Conservation (phyloP, 306 rosid genomes). For the Fagus sylvatica region DNA sequence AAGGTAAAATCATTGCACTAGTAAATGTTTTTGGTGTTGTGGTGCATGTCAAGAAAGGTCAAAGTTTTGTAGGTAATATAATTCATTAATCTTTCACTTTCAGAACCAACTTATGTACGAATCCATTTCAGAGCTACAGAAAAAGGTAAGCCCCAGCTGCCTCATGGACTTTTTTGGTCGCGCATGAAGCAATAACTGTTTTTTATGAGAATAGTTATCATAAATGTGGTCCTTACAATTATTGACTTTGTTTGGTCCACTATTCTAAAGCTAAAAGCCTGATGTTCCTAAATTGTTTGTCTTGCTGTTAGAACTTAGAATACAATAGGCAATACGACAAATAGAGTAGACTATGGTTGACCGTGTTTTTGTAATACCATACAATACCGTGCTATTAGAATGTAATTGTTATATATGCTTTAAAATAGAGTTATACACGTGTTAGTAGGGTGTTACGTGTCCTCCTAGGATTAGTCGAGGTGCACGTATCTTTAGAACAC, state of each 20-base stretch:
- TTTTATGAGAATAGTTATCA: not conserved
- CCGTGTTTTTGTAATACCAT: no score
- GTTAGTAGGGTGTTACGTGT: no score
- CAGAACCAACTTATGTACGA: constrained; percentile 89
- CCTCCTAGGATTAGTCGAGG: no score
- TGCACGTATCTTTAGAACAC: no score
- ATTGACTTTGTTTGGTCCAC: not conserved
- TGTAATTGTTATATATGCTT: no score
- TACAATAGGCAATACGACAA: no score
- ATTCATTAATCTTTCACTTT: not conserved
- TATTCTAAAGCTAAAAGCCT: not conserved
- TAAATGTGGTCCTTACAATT: not conserved
- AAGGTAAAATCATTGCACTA: constrained; percentile 48
- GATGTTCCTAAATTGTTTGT: no score
- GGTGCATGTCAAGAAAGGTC: not conserved
- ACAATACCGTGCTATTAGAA: no score
- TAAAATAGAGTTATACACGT: no score
- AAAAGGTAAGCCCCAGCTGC: constrained; percentile 50
- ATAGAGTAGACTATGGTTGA: no score
- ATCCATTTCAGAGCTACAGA: constrained; percentile 76
- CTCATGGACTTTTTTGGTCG: not conserved
- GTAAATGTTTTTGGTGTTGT: not conserved
- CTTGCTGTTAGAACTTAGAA: no score
- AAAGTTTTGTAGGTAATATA: not conserved
- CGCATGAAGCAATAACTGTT: not conserved